A percentile compares a stretch with the other conserved stretches of the same genome.
These are phyloP conservation scores for Xylaria venustula DNA, from an alignment of 495 filamentous ascomycete genomes.

Conservation along the genomic window DNA sequence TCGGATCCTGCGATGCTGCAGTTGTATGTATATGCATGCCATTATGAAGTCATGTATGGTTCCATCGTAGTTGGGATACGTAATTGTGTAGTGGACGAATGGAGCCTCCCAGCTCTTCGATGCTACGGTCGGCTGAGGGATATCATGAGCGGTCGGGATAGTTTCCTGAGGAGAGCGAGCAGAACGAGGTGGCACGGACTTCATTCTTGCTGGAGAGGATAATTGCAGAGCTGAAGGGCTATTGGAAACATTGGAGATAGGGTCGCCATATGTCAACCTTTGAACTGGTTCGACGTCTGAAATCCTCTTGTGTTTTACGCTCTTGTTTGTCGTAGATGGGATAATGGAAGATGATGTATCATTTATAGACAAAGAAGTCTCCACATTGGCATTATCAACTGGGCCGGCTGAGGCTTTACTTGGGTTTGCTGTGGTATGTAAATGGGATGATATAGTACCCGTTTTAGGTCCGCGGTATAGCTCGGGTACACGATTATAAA, in stretches of 20 bases:
- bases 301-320: background rate
- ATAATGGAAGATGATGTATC: conserved; percentile 23
- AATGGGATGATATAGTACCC: background rate
- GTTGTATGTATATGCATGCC: conserved; percentile 53
- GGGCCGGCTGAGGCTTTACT: background rate
- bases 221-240: background rate
- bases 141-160: conserved; percentile 14
- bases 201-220: background rate
- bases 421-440: background rate
- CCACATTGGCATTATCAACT: background rate
- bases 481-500: conserved; percentile 10
- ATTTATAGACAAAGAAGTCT: conserved; percentile 14
- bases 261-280: background rate
- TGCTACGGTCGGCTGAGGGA: background rate
- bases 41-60: conserved; percentile 52
- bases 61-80: conserved; percentile 59
- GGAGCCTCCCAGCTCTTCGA: conserved; percentile 14
- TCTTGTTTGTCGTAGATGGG: conserved; percentile 21
- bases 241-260: background rate
- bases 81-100: conserved; percentile 44
- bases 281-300: background rate
- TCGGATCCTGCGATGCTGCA: conserved; percentile 25
- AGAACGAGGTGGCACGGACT: background rate
- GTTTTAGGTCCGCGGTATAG: conserved; percentile 19
- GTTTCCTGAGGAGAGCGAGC: conserved; percentile 33